Evolutionary conservation across 192 early-diverging fungal species (phyloP).

Genomic region (Podila minutissima): DNA sequence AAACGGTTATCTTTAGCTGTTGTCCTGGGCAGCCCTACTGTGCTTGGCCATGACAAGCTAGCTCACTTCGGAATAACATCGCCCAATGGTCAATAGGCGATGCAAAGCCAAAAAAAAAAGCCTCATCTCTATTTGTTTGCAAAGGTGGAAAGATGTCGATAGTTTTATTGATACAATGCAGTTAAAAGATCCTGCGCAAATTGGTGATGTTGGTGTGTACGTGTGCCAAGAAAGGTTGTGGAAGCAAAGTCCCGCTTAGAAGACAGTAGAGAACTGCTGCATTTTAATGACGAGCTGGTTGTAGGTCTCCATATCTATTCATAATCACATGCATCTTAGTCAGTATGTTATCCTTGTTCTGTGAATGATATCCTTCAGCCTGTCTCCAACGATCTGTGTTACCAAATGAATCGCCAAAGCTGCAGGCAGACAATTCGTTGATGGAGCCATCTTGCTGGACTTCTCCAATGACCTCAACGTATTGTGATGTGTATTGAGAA

Average conservation of each 20-base stretch:
- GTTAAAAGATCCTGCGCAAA: background rate
- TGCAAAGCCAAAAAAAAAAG: no score
- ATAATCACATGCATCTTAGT: background rate
- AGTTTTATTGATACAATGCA: background rate
- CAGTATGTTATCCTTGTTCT: background rate
- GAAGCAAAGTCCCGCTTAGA: background rate
- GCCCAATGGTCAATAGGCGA: no score
- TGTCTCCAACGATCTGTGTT: background rate
- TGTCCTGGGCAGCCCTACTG: background rate
- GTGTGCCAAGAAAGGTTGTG: background rate
- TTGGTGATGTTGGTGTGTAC: background rate
- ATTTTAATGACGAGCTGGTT: conserved; percentile 17
- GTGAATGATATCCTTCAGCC: background rate
- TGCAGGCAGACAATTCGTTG: conserved; percentile 15
- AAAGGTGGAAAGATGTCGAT: background rate
- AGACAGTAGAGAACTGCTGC: conserved; percentile 36
- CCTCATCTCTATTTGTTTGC: background rate
- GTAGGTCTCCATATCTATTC: conserved; percentile 35
- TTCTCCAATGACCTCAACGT: conserved; percentile 37
- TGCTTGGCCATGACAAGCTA: no score
- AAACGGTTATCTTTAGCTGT: no score
- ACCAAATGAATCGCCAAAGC: conserved; percentile 46
- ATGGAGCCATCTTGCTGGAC: conserved; percentile 33
- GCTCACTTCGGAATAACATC: no score
- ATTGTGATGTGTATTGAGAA: conserved; percentile 34